Evolutionary conservation across 129 eudicot genomes (phyloP).

Genomic region (Sambucus nigra): DNA sequence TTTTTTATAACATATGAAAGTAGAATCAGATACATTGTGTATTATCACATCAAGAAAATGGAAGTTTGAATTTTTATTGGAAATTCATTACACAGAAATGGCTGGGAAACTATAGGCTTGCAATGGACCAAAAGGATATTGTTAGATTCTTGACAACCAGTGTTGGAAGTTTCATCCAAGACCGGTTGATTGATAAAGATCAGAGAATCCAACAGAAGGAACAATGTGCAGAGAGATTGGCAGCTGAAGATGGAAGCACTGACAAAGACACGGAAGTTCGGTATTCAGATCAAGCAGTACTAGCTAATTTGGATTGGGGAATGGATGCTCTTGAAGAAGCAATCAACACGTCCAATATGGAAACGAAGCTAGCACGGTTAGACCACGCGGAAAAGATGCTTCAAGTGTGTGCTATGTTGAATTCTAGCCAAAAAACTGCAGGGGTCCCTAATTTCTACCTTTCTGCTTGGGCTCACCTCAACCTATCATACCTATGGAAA

Average conservation of each 20-base stretch:
- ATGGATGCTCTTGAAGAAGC: slow-evolving; percentile 83
- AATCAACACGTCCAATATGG: slow-evolving; percentile 57
- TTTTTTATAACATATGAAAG: no score
- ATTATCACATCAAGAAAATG: slow-evolving; percentile 6
- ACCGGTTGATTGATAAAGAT: slow-evolving; percentile 45
- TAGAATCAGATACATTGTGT: neutral
- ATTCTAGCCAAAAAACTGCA: slow-evolving; percentile 52
- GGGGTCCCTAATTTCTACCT: slow-evolving; percentile 78
- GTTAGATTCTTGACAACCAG: slow-evolving; percentile 44
- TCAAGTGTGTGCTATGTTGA: slow-evolving; percentile 82
- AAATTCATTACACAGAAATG: slow-evolving; percentile 16
- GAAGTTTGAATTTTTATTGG: neutral
- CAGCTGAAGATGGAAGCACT: slow-evolving; percentile 50
- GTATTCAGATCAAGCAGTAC: slow-evolving; percentile 78
- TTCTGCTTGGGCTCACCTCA: slow-evolving; percentile 82
- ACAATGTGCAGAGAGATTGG: slow-evolving; percentile 75
- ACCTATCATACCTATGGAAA: slow-evolving; percentile 55
- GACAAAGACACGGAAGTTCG: slow-evolving; percentile 41
- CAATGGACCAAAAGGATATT: slow-evolving; percentile 51
- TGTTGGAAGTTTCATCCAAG: slow-evolving; percentile 57
- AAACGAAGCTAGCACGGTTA: slow-evolving; percentile 65
- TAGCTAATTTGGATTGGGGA: slow-evolving; percentile 81
- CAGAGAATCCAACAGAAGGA: slow-evolving; percentile 56
- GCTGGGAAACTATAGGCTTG: slow-evolving; percentile 37
- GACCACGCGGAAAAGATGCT: slow-evolving; percentile 80